Evolutionary conservation across 139 green algal species (phyloP).

Genomic region (Klebsormidium nitens): DNA sequence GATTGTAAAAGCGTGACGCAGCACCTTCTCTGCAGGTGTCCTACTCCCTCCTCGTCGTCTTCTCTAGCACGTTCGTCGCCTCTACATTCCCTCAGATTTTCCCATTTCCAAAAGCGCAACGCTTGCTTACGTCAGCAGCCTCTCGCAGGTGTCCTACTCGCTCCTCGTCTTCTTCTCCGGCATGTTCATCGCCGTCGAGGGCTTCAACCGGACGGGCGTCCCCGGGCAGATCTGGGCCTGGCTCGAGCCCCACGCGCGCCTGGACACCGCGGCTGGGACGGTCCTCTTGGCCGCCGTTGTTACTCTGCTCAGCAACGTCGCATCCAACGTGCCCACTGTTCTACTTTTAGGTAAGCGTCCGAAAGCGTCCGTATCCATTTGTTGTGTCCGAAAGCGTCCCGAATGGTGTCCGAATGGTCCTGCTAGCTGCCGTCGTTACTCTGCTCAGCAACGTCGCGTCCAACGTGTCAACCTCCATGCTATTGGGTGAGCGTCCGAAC

Average conservation of each 20-base stretch:
- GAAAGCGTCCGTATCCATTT: too few relatives aligned
- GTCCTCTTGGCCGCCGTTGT: slow-evolving; percentile 4
- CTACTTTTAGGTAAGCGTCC: too few relatives aligned
- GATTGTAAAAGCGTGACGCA: too few relatives aligned
- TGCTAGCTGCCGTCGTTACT: slow-evolving; percentile 2
- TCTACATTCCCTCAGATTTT: too few relatives aligned
- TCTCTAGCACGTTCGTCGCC: slow-evolving; percentile 7
- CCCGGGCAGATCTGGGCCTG: not conserved
- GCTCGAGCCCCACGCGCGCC: slow-evolving; percentile 8
- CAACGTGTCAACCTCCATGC: slow-evolving; percentile 15
- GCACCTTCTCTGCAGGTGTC: too few relatives aligned
- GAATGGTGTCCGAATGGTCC: too few relatives aligned
- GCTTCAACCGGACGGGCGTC: slow-evolving; percentile 10
- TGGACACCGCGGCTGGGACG: not conserved
- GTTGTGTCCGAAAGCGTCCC: too few relatives aligned
- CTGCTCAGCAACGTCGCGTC: slow-evolving; percentile 14
- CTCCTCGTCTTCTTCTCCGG: slow-evolving; percentile 15
- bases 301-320: slow-evolving; percentile 11
- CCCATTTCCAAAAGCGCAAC: too few relatives aligned
- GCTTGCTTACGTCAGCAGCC: too few relatives aligned
- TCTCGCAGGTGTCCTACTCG: slow-evolving; percentile 4
- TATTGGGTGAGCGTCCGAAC: too few relatives aligned
- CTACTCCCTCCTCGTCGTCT: slow-evolving; percentile 13
- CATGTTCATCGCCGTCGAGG: slow-evolving; percentile 14
- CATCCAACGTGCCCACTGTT: slow-evolving; percentile 18